Percentiles rank a stretch among this genome's conserved stretches.
These are phyloP conservation scores for Ilex paraguariensis DNA, from an alignment of 305 asterid genomes.

Conservation along the genomic window DNA sequence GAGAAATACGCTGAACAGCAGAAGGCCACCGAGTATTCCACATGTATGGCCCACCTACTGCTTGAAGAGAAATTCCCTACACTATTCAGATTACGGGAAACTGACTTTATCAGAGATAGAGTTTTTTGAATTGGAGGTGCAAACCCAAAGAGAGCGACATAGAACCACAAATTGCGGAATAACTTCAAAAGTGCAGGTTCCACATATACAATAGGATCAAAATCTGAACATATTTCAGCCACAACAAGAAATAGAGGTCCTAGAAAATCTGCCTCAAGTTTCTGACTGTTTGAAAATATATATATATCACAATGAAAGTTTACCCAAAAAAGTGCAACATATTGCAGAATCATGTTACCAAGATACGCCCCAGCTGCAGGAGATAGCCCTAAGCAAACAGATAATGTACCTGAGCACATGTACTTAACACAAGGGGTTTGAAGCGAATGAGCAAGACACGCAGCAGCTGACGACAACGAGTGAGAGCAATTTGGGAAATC, in stretches of 20 bases:
- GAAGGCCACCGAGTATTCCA: constrained; percentile 85
- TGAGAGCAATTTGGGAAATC: constrained; percentile 78
- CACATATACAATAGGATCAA: constrained; percentile 75
- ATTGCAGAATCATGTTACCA: background rate
- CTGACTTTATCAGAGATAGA: constrained; percentile 47
- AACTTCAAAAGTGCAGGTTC: constrained; percentile 96
- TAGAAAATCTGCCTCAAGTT: constrained; percentile 81
- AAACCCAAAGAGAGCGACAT: constrained; percentile 96
- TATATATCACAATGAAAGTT: constrained; percentile 9
- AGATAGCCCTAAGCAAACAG: constrained; percentile 4
- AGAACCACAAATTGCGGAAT: constrained; percentile 98
- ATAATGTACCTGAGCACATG: constrained; percentile 78
- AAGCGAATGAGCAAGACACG: constrained; percentile 86
- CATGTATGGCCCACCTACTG: constrained; percentile 95
- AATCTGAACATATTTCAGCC: constrained; percentile 98
- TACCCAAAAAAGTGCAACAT: constrained; percentile 14
- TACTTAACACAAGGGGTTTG: constrained; percentile 79
- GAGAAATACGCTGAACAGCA: constrained; percentile 95
- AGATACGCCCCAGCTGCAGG: background rate
- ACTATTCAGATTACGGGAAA: constrained; percentile 75
- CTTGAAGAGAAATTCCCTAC: constrained; percentile 82
- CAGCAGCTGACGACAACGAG: constrained; percentile 93
- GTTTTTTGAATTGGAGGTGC: constrained; percentile 91
- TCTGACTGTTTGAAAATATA: constrained; percentile 53
- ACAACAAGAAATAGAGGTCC: constrained; percentile 99